Evolutionary conservation across 768 basidiomycete species (phyloP), one percentile per base, ranked within the genome.

Genomic region (Hirschioporus abietinus): DNA sequence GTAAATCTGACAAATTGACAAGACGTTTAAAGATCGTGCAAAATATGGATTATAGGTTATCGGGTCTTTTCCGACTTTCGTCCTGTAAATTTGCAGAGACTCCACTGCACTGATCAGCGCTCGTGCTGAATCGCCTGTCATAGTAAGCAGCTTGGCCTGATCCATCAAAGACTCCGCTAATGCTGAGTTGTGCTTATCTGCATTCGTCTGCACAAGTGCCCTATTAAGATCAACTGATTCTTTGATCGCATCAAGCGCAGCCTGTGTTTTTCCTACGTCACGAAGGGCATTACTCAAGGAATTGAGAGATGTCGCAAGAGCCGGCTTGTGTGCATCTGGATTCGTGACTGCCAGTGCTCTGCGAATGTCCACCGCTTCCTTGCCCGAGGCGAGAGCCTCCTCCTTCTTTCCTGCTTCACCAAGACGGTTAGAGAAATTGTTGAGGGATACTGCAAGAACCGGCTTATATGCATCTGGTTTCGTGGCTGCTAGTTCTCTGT

Each of bases 11-110:
- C 34, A 52, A 24, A 65, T 60, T 7, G 64, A 59, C 18, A 69
- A 35, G 35, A 61, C 68, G 52, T 67, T 52, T 8, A 68, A 34
- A 7, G 67, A 20, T 6, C 3, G 9, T 1, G 68, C 63, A 63
- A 68, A 58, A 5, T 69, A 4, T 15, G 58, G 34, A 12, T 62
- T 58, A 62, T 65, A 68, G 17, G 61, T 24, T 27, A 25, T 10
- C 20, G 42, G 42, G 3, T 20, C 15, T 5, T 15, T 10, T 52
- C 12, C 42, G 20, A 15, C 20, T 52, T 5, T 5, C 20, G 42
- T 1, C 20, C 12, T 52, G 20, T 15, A 52, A 15, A 52, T 1
- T 12, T 52, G 4, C 12, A 20, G 5, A 52, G 42, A 12, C 42
- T 52, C 15, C 12, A 5, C 42, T 6, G 42, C 42, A 30, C 4